These are phyloP conservation scores for Rhizopogon roseolus DNA, from an alignment of 768 basidiomycete genomes.

Conservation along the genomic window DNA sequence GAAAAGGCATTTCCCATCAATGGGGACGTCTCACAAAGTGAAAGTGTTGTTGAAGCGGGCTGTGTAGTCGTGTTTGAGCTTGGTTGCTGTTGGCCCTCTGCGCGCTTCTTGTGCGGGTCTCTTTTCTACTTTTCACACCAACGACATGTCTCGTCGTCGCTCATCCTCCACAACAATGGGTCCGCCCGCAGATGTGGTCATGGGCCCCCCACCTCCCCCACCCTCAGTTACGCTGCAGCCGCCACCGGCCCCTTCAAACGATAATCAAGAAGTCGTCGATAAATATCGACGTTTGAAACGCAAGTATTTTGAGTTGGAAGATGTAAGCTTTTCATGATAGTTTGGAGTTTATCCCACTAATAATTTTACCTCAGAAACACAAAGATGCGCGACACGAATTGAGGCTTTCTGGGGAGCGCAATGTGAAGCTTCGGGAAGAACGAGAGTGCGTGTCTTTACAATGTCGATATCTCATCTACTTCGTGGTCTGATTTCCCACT, in stretches of 20 bases:
- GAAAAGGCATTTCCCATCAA: not conserved
- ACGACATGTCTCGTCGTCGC: slow-evolving; percentile 14
- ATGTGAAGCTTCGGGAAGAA: slow-evolving; percentile 57
- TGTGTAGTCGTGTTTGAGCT: slow-evolving; percentile 32
- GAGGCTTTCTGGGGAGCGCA: slow-evolving; percentile 57
- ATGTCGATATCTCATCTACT: not conserved
- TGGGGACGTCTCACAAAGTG: not conserved
- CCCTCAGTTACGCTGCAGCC: slow-evolving; percentile 22
- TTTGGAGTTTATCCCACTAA: slow-evolving; percentile 8
- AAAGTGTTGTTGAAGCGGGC: slow-evolving; percentile 1
- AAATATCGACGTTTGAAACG: slow-evolving; percentile 65
- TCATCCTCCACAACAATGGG: slow-evolving; percentile 30
- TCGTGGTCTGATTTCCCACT: not conserved
- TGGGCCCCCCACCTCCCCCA: slow-evolving; percentile 42
- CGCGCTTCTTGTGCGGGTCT: slow-evolving; percentile 17
- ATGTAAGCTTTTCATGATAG: slow-evolving; percentile 39
- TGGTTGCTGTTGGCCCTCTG: slow-evolving; percentile 19
- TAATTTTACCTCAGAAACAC: slow-evolving; percentile 42
- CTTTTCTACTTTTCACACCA: slow-evolving; percentile 22
- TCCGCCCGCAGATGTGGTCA: slow-evolving; percentile 41
- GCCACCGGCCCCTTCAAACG: slow-evolving; percentile 26
- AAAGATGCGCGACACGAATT: slow-evolving; percentile 56
- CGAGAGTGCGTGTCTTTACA: slow-evolving; percentile 43
- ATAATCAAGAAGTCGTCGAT: slow-evolving; percentile 46
- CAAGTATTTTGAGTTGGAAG: slow-evolving; percentile 62